Base-by-base conservation (phyloP, 352 stramenopile genomes). In the Pythium brassicae region DNA sequence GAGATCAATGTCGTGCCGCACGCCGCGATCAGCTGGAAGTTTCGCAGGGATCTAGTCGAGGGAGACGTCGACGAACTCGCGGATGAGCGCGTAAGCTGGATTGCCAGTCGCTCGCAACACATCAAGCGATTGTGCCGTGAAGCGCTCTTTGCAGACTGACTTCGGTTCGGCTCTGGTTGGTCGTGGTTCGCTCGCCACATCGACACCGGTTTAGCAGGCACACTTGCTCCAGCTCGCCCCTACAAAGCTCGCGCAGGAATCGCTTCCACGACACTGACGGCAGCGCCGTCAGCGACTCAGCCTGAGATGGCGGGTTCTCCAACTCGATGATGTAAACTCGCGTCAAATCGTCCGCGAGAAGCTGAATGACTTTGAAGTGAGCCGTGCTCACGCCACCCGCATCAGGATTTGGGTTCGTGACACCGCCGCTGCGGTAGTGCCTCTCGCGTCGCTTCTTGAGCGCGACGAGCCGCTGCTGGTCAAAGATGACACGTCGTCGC, bases 1-100 rank as follows among this genome's bases (percentile, higher is more conserved):
- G 50, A 72, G 42, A 17, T n/a, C n/a, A n/a, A n/a, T n/a, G n/a
- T 72, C 66, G 25, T 77, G 56, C 11, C 63, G 47, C 1, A 61
- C 50, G n/a, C n/a, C 53, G 2, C 53, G 35, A 20, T 76, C 61
- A 0, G 55, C n/a, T 0, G 65, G 62, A 2, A 72, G 50, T 0
- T n/a, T 10, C 6, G 35, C 15, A 0, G 55, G 65, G 0, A 71
- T 45, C 17, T 64, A 57, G 19, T 77, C 59, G 0, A 55, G 53
- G 12, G 68, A 70, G n/a, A 68, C 46, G 19, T 26, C 0, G 8
- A 9, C 2, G 12, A 6, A 25, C 9, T n/a, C 19, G 40, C 19
- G 19, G 3, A 37, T 19, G 40, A 46, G 40, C 15, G 15, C 40
- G 1, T 11, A 7, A 8, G 20, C 40, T 27, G 43, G 23, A 56